Base-by-base conservation (phyloP, 2,329 filamentous ascomycete species). In the Phyllosticta citriasiana region DNA sequence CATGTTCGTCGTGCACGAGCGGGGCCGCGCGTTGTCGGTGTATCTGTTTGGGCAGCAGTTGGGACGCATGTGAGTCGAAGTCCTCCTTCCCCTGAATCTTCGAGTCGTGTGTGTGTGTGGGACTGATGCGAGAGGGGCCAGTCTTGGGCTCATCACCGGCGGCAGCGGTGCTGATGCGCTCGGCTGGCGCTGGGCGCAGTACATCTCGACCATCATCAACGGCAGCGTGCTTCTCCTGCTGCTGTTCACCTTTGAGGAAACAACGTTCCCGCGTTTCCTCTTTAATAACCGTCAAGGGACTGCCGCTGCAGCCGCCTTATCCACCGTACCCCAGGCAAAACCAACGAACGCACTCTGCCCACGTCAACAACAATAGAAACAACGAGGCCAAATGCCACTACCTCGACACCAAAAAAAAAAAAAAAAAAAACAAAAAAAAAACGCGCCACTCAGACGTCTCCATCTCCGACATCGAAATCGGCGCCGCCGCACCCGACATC, bases 11-110 rank as follows among this genome's bases (percentile, higher is more conserved):
- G 66, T 71, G 0, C 73, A 76, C 53, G 69, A 76, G 57, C 70
- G 74, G 7, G 73, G 74, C 5, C 66, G 69, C 0, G 73, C 70
- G 68, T 61, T 74, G n/a, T 68, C 73, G 2, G 66, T 72, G 19
- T 75, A 75, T 53, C 68, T 76, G 8, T 76, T 75, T 62, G 73
- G 73, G 8, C 73, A 76, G 57, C 74, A 76, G 57, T 67, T 75
- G 2, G 73, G 74, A 0, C 73, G 71, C 0, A 75, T 76, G 33
- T 57, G 22, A 47, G 55, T 55, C 19, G 19, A 22, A 22, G 19
- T 10, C 8, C 22, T 40, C 12, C 16, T 16, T n/a, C 3, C 40
- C 27, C 27, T 5, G 9, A 7, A 6, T 16, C 16, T 8, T 24
- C 19, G 19, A 24, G 12, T 16, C 19, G 19, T 19, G 8, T 5